Conservation (phyloP, 305 asterid genomes). For the Fraxinus latifolia region DNA sequence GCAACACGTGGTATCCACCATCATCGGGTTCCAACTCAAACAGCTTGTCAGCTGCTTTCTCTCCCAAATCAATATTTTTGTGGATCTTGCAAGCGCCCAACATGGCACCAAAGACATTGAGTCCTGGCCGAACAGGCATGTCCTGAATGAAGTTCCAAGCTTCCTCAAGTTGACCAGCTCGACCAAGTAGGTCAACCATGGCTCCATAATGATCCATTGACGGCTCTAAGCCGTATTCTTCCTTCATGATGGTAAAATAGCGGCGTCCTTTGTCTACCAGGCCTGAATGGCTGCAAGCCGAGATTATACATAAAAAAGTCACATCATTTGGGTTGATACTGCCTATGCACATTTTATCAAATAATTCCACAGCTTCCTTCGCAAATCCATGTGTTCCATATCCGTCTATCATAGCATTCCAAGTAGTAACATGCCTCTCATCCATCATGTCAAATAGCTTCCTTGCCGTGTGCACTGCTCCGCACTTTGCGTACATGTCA, state of each 20-base stretch:
- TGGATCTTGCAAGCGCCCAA: conserved; percentile 96
- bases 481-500: conserved; percentile 93
- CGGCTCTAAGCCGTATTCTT: conserved; percentile 58
- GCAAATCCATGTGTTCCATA: conserved; percentile 94
- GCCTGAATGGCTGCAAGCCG: conserved; percentile 96
- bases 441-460: conserved; percentile 58
- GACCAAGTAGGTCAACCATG: conserved; percentile 89
- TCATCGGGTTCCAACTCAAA: conserved; percentile 72
- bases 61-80: conserved; percentile 77
- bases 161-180: conserved; percentile 70
- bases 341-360: conserved; percentile 61
- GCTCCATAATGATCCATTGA: conserved; percentile 94
- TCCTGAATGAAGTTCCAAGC: conserved; percentile 80
- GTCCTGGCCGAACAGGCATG: conserved; percentile 72
- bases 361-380: conserved; percentile 58
- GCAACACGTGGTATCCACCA: conserved; percentile 89
- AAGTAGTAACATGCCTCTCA: conserved; percentile 74
- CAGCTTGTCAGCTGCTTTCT: conserved; percentile 68
- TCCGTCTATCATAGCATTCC: conserved; percentile 99
- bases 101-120: conserved; percentile 92
- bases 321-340: conserved; percentile 52
- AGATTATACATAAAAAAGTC: conserved; percentile 77
- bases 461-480: conserved; percentile 69
- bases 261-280: conserved; percentile 57
- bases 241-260: conserved; percentile 62